phyloP scores from a whole-genome alignment of 1,284 basidiomycete genomes.

The Ceratobasidium sp. region DNA sequence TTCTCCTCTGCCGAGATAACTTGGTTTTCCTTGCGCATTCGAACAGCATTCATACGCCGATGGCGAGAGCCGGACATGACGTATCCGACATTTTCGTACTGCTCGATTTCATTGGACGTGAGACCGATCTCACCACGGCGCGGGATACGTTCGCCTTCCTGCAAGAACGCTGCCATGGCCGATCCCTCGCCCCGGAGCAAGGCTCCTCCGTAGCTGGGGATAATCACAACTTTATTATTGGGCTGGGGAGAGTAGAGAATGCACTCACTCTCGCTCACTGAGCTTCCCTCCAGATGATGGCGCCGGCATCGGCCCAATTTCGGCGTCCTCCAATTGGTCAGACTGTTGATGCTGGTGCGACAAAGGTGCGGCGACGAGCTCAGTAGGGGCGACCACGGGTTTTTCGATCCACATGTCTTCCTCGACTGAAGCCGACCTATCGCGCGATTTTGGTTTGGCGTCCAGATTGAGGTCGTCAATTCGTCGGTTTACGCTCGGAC shows the following conservation, averaged over 20 bases:
- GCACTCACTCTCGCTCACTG: constrained; percentile 74
- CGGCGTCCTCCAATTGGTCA: constrained; percentile 63
- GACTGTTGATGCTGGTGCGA: constrained; percentile 21
- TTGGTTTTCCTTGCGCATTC: constrained; percentile 98
- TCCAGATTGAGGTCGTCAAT: constrained; percentile 59
- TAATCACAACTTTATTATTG: constrained; percentile 17
- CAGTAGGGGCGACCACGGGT: constrained; percentile 59
- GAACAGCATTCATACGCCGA: constrained; percentile 95
- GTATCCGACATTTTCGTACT: constrained; percentile 92
- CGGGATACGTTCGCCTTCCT: constrained; percentile 93
- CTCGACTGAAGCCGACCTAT: constrained; percentile 54
- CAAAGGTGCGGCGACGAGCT: constrained; percentile 52
- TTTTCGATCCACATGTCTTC: constrained; percentile 83
- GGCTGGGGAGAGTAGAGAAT: not conserved
- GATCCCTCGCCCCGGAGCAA: constrained; percentile 94
- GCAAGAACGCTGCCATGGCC: constrained; percentile 96
- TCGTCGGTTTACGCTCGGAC: constrained; percentile 51
- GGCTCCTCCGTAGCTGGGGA: constrained; percentile 75
- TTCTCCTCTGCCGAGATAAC: constrained; percentile 99
- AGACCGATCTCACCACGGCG: constrained; percentile 98
- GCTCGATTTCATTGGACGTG: constrained; percentile 86
- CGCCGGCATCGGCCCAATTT: constrained; percentile 73
- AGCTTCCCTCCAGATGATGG: constrained; percentile 64
- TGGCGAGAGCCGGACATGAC: constrained; percentile 98
- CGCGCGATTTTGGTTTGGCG: constrained; percentile 55